Conservation (phyloP, 176 grass and related monocot species). For the Avena sativa region DNA sequence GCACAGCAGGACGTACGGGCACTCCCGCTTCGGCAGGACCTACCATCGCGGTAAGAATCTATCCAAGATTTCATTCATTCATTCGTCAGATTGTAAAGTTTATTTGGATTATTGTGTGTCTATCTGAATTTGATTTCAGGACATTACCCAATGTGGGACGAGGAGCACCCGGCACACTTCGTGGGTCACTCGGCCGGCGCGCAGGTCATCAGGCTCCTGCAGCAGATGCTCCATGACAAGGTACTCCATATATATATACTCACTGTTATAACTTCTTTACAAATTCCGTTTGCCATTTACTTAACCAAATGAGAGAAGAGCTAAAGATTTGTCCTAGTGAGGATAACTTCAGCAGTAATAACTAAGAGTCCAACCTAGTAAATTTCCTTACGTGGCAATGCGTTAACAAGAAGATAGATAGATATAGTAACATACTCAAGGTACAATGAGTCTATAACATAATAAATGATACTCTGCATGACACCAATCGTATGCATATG, state of each 20-base stretch:
- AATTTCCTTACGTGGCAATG: too few relatives aligned
- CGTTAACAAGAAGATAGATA: too few relatives aligned
- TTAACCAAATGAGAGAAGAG: not conserved
- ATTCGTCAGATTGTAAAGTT: too few relatives aligned
- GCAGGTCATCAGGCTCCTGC: slow-evolving; percentile 77
- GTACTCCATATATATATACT: not conserved
- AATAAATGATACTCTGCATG: too few relatives aligned
- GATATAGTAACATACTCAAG: too few relatives aligned
- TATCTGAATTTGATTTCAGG: slow-evolving; percentile 17
- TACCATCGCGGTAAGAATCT: slow-evolving; percentile 59
- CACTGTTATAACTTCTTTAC: not conserved
- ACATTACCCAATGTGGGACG: slow-evolving; percentile 78
- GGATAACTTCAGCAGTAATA: too few relatives aligned
- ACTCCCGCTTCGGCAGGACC: slow-evolving; percentile 59
- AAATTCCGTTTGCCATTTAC: not conserved
- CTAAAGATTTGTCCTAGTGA: too few relatives aligned
- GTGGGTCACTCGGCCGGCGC: slow-evolving; percentile 87
- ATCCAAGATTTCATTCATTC: not conserved
- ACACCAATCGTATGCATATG: too few relatives aligned
- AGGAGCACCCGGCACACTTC: slow-evolving; percentile 70
- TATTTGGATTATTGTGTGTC: too few relatives aligned
- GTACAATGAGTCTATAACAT: too few relatives aligned
- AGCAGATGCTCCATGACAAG: slow-evolving; percentile 91
- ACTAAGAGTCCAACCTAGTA: too few relatives aligned
- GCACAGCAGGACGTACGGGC: slow-evolving; percentile 62